phyloP scores from a whole-genome alignment of 208 protist species.

The Naegleria fowleri region DNA sequence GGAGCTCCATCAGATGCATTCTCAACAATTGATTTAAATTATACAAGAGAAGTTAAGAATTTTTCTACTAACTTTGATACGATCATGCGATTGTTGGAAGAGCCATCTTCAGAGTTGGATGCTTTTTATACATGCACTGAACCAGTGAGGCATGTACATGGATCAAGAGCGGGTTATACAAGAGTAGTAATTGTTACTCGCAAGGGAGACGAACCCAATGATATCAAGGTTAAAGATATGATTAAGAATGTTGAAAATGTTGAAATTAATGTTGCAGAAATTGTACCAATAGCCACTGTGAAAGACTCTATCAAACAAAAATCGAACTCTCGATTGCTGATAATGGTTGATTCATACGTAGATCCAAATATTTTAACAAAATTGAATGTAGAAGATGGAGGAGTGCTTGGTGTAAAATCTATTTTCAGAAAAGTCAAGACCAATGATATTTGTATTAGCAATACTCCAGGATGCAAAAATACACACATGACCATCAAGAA shows the following conservation, averaged over 20 bases:
- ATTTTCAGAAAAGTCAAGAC: neutral
- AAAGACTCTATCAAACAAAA: neutral
- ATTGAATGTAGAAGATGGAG: neutral
- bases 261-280: neutral
- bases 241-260: neutral
- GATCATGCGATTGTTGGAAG: neutral
- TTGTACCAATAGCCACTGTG: neutral
- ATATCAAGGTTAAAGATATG: neutral
- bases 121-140: neutral
- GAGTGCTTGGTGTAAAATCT: neutral
- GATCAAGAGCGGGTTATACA: neutral
- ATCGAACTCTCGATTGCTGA: neutral
- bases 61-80: neutral
- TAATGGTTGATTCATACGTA: neutral
- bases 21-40: neutral
- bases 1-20: neutral
- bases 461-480: neutral
- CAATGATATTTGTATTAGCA: slow-evolving; percentile 8
- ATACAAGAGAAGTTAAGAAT: neutral
- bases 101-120: neutral
- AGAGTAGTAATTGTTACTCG: neutral
- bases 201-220: neutral
- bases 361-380: neutral
- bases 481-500: neutral
- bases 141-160: neutral